Evolutionary conservation across 1,139 yeast genomes (phyloP), one percentile per base, ranked within the genome.

Genomic region (Taphrina betulina): DNA sequence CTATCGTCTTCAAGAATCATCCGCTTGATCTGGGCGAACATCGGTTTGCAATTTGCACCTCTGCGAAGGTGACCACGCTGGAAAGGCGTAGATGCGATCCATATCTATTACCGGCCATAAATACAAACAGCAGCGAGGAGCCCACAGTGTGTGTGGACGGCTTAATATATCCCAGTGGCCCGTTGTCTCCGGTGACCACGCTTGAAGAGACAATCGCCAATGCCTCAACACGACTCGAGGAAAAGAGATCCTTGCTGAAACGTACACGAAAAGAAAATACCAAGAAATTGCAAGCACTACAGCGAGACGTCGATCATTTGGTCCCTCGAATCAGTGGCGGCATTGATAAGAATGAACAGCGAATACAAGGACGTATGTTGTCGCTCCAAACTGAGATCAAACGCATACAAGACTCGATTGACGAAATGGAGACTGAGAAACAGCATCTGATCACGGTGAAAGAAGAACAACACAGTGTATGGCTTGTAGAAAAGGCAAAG

Each of bases 231-330:
- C 23, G 31, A 28, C 34, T 50, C 10, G 54, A 50, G 16, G 54
- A 50, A 26, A 20, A 41, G 23, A 33, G 29, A 20, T 22, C 23
- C 8, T n/a, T 33, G 8, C 20, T 50, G 23, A 31, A 38, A 14
- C 54, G 54, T 7, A 50, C 44, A n/a, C 40, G 54, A 2, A 50
- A 50, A 24, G 54, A 50, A n/a, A 50, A 50, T 34, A n/a, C 54
- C 22, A 50, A 50, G 43, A 20, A 14, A 16, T 7, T 50, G 12
- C 54, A 50, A 33, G 22, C 28, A 5, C 23, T 50, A 26, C 54
- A 50, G 14, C 54, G 54, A 14, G 54, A 50, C 29, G 40, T 50
- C 23, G 54, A 50, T 14, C 37, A 31, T 34, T 24, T 50, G 8
- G 41, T 41, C 7, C 23, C 36, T 20, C 33, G 37, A 16, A 10